Conservation (phyloP, 176 grass and related monocot genomes). For the Puccinellia tenuiflora region DNA sequence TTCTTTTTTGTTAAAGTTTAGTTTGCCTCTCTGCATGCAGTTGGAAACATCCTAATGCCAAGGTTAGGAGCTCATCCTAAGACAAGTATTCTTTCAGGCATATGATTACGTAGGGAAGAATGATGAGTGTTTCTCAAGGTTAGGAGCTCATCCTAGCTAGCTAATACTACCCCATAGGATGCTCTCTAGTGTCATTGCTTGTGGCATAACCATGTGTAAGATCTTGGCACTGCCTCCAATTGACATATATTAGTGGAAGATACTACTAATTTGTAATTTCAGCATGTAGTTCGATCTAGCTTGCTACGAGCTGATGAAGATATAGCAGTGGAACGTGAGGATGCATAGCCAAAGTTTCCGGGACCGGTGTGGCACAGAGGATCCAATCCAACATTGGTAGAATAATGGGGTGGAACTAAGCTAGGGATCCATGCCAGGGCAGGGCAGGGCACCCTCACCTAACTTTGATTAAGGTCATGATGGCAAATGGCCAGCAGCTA, state of each 20-base stretch:
- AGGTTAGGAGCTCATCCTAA: no score
- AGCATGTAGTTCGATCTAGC: neutral
- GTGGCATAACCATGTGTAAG: neutral
- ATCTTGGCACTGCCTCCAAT: neutral
- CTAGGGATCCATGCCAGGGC: slow-evolving; percentile 24
- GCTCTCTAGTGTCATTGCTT: neutral
- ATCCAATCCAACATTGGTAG: slow-evolving; percentile 38
- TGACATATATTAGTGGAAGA: neutral
- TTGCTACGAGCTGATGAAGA: neutral
- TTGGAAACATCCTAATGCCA: slow-evolving; percentile 37
- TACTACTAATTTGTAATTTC: neutral
- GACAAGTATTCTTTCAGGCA: slow-evolving; percentile 24
- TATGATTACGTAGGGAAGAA: slow-evolving; percentile 32
- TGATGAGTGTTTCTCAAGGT: slow-evolving; percentile 23
- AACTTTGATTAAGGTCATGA: slow-evolving; percentile 83
- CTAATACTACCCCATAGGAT: neutral
- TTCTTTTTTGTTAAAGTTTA: neutral
- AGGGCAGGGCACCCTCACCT: neutral
- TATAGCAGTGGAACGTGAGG: neutral
- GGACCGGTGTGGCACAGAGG: slow-evolving; percentile 10
- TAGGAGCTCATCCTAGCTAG: slow-evolving; percentile 14
- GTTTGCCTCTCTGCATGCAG: neutral
- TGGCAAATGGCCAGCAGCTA: slow-evolving; percentile 60
- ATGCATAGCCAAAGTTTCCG: slow-evolving; percentile 6
- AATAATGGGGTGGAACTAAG: slow-evolving; percentile 27